These are phyloP conservation scores for Stentor roeselii DNA, from an alignment of 73 alveolate genomes.

Conservation along the genomic window DNA sequence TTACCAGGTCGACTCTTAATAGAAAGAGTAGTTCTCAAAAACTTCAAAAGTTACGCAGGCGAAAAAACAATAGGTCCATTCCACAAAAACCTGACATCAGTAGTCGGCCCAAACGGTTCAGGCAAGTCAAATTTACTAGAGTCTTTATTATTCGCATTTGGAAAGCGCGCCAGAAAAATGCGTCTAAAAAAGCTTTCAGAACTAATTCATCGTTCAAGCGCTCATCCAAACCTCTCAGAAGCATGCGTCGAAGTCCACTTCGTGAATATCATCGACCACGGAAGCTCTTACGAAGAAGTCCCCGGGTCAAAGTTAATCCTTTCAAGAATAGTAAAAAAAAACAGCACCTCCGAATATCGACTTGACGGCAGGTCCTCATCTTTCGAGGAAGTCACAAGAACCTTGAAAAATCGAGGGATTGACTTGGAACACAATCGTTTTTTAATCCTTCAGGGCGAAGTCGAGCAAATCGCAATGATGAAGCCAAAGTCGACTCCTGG, in stretches of 20 bases:
- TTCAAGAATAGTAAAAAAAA: conserved; percentile 55
- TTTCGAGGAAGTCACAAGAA: conserved; percentile 67
- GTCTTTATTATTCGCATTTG: conserved; percentile 90
- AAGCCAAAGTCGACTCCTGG: conserved; percentile 76
- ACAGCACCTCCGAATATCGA: conserved; percentile 48
- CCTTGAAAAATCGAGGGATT: conserved; percentile 75
- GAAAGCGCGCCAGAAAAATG: conserved; percentile 89
- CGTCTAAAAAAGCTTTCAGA: conserved; percentile 68
- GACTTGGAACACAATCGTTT: conserved; percentile 93
- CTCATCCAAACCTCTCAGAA: background rate
- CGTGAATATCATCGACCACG: conserved; percentile 68
- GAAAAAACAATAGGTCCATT: conserved; percentile 46
- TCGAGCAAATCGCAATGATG: conserved; percentile 93
- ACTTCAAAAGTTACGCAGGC: conserved; percentile 94
- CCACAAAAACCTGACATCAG: conserved; percentile 77
- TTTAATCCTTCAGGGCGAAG: conserved; percentile 92
- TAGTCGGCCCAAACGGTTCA: conserved; percentile 97
- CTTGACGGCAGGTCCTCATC: conserved; percentile 57
- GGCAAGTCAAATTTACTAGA: conserved; percentile 95
- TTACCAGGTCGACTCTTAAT: conserved; percentile 70
- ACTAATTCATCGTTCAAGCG: conserved; percentile 31
- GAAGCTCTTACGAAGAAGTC: conserved; percentile 59
- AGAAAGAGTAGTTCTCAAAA: conserved; percentile 67
- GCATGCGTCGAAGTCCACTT: conserved; percentile 74
- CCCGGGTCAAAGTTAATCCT: conserved; percentile 66